Conservation (phyloP, 805 yeast species). For the Cyberlindnera veronae region DNA sequence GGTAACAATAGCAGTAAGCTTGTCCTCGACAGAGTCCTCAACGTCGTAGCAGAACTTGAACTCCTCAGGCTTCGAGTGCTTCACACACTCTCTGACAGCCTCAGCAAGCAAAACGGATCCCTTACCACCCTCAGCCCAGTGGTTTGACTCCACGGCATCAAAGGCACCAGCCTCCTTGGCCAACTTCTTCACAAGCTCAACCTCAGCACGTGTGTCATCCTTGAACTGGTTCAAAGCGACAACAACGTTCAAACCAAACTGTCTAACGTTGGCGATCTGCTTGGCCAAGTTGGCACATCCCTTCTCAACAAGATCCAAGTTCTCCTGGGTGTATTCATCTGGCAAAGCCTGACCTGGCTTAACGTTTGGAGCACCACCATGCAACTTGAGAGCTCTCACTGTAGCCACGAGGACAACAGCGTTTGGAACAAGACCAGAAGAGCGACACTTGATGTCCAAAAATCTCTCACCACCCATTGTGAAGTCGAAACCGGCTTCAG, state of each 20-base stretch:
- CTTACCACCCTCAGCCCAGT: constrained; percentile 83
- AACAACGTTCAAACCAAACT: constrained; percentile 74
- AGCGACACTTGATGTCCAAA: constrained; percentile 75
- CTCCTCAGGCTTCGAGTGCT: constrained; percentile 38
- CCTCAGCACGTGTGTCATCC: constrained; percentile 66
- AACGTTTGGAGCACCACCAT: constrained; percentile 88
- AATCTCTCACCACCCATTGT: constrained; percentile 92
- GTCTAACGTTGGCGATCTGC: constrained; percentile 69
- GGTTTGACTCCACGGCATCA: constrained; percentile 78
- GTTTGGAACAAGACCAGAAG: constrained; percentile 77
- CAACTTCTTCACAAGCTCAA: constrained; percentile 61
- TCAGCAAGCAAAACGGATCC: constrained; percentile 76
- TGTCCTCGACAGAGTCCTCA: constrained; percentile 63
- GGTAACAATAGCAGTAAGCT: constrained; percentile 61
- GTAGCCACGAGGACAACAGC: constrained; percentile 81
- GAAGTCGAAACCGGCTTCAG: constrained; percentile 88
- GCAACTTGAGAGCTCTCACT: constrained; percentile 78
- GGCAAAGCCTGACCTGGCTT: constrained; percentile 82
- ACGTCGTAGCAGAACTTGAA: constrained; percentile 58
- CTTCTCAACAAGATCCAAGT: constrained; percentile 59
- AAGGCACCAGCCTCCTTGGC: constrained; percentile 75
- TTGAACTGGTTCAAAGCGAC: constrained; percentile 81
- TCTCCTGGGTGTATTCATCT: constrained; percentile 66
- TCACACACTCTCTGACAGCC: constrained; percentile 62
- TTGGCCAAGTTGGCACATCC: constrained; percentile 77